Evolutionary conservation across 2,329 filamentous ascomycete species (phyloP), one percentile per base, ranked within the genome.

Genomic region (Curvularia lunata): DNA sequence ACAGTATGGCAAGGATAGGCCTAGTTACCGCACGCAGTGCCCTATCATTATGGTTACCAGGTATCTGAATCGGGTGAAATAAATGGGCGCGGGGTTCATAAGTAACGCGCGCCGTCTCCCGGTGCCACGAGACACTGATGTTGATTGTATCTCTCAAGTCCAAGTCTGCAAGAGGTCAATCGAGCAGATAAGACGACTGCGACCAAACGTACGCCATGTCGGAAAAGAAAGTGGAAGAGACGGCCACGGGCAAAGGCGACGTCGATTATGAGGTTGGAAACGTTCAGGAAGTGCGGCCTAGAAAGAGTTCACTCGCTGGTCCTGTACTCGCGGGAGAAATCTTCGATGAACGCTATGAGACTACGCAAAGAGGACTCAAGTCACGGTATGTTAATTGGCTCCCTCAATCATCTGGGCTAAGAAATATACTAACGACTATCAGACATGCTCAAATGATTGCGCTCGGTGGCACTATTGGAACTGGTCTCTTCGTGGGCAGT

Each of bases 401-500:
- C 10, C 7, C 5, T 30, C 46, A 25, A 47, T 19, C 1, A 42
- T 7, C 8, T 37, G 10, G 16, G 9, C 18, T 42, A 25, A 27
- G 23, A 70, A 50, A 74, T 5, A n/a, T 79, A 81, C 27, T 74
- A 77, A 12, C 79, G 79, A 73, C 16, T 80, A 12, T 13, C 70
- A 84, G 43, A 72, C 79, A 58, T 78, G 79, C 63, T 80, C 82
- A 86, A 72, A 86, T 86, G 84, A 86, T 86, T 72, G 82, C 84
- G 58, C 84, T 86, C n/a, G 83, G 84, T 62, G 84, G 84, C 52
- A 84, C 83, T 16, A 86, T 86, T 56, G 84, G 84, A 65, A 84
- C 84, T 59, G 84, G 84, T 74, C 84, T 86, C 74, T 86, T 86
- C 69, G 84, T 86, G 61, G 84, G 84, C 57, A 83, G 82, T 23